Evolutionary conservation across 2,329 filamentous ascomycete genomes (phyloP), one percentile per base, ranked within the genome.

Genomic region (Penicillium sp.): DNA sequence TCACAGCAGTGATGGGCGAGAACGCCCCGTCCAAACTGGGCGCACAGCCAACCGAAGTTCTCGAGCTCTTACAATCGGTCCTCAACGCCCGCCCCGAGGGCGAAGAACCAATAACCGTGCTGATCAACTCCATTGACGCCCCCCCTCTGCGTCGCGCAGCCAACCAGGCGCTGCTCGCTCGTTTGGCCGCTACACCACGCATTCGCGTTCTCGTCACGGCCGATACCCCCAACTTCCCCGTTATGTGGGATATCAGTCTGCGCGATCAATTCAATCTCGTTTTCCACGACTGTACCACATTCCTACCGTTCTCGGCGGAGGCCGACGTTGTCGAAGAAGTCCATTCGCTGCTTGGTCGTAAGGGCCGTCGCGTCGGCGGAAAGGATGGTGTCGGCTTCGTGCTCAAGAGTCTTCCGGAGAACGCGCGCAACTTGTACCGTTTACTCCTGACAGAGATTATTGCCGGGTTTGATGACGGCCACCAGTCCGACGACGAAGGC

Each of bases 271-370:
- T 92, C 74, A 89, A 90, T 71, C 92, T 97, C 63, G 79, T 91
- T 27, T 97, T 95, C 74, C 94, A 99, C 76, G 92, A 99, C 76
- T 89, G 89, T 66, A 97, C 94, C 1, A 97, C 94, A 0, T 97
- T 96, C 68, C 81, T 84, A 0, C 82, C 90, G 0, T 91, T 90
- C 64, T 79, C 82, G 10, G 81, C 83, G 3, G 92, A 96, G 71
- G 77, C 91, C 7, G 91, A 96, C 66, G 86, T 90, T 2, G 91
- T 97, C 3, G 92, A 97, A 70, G 90, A 92, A 59, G 92, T 97
- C 13, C 90, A 96, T 71, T 87, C 90, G 66, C 82, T 97, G 0
- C 83, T 97, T 0, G 92, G 92, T 44, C 86, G 91, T 50, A 91
- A 87, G 64, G 86, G 90, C 21, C 83, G 89, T 48, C 86, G 91